Conservation (phyloP, 1,284 basidiomycete species). For the Pisolithus thermaeus region DNA sequence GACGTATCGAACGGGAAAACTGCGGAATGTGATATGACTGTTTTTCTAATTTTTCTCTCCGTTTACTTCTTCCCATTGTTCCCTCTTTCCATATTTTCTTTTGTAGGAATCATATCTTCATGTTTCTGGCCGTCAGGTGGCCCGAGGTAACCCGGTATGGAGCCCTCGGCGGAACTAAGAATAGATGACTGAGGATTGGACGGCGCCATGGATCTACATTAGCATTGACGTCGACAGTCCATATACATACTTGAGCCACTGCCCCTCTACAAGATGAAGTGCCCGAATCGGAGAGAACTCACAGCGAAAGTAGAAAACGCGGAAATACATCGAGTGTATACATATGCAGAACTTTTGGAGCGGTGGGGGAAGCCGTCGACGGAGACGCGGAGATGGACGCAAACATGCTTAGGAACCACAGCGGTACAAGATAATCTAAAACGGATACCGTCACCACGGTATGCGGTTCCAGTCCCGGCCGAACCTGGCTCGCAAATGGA, state of each 20-base stretch:
- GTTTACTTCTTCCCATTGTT: not conserved
- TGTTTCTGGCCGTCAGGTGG: constrained; percentile 6
- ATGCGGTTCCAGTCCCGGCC: not conserved
- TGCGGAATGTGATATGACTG: no score
- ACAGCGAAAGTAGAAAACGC: constrained; percentile 9
- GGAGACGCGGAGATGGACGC: constrained; percentile 10
- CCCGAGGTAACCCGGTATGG: constrained; percentile 25
- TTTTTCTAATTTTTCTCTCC: not conserved
- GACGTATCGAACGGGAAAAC: no score
- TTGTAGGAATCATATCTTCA: not conserved
- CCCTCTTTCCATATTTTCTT: constrained; percentile 15
- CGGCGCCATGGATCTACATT: constrained; percentile 24
- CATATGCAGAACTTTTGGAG: not conserved
- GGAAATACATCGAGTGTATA: constrained; percentile 14
- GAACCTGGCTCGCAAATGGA: not conserved
- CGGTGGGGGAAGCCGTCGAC: constrained; percentile 7
- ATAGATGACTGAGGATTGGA: constrained; percentile 10
- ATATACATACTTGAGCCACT: constrained; percentile 5
- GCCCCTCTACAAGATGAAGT: not conserved
- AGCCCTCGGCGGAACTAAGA: constrained; percentile 15
- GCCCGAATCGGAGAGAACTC: constrained; percentile 9
- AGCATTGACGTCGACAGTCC: constrained; percentile 15
- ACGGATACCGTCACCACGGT: constrained; percentile 18
- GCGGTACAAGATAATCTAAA: constrained; percentile 31
- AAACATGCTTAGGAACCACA: constrained; percentile 15